Percentiles rank a stretch among this genome's conserved stretches.
Evolutionary conservation across 768 basidiomycete genomes (phyloP).

Genomic region (Rhodotorula graminis): DNA sequence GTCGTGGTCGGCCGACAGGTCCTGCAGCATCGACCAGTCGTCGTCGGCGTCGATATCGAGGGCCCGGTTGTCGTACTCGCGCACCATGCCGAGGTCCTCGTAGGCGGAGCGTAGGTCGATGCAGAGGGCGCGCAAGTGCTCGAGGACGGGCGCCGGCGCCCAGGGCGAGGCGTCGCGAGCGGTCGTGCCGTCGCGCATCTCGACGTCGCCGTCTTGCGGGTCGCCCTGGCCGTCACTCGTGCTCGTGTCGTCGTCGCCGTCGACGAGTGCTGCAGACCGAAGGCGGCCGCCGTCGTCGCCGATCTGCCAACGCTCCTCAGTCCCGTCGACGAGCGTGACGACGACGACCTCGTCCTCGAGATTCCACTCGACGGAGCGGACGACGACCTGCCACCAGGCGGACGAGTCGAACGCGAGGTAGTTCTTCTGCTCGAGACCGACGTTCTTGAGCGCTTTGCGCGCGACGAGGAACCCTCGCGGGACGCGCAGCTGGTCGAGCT

Average conservation of each 20-base stretch:
- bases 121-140: background rate
- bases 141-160: background rate
- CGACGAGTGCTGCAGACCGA: too few species aligned
- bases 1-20: constrained; percentile 10
- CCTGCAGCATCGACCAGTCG: constrained; percentile 7
- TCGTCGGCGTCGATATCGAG: constrained; percentile 1
- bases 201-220: too few species aligned
- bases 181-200: too few species aligned
- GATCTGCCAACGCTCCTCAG: constrained; percentile 16
- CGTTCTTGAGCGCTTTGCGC: background rate
- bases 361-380: constrained; percentile 18
- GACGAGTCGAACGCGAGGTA: constrained; percentile 1
- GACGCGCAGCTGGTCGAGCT: background rate
- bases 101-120: constrained; percentile 29
- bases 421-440: background rate
- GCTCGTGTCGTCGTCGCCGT: background rate
- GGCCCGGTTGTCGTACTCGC: background rate
- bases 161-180: background rate
- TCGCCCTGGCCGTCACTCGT: too few species aligned
- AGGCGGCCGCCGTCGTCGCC: too few species aligned
- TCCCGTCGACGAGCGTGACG: constrained; percentile 22
- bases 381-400: constrained; percentile 16
- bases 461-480: background rate
- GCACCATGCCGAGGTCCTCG: constrained; percentile 27
- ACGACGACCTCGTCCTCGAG: constrained; percentile 12